Percentiles rank a stretch among this genome's conserved stretches.
phyloP scores from a whole-genome alignment of 2,329 filamentous ascomycete species.

The Pseudogymnoascus sp. region DNA sequence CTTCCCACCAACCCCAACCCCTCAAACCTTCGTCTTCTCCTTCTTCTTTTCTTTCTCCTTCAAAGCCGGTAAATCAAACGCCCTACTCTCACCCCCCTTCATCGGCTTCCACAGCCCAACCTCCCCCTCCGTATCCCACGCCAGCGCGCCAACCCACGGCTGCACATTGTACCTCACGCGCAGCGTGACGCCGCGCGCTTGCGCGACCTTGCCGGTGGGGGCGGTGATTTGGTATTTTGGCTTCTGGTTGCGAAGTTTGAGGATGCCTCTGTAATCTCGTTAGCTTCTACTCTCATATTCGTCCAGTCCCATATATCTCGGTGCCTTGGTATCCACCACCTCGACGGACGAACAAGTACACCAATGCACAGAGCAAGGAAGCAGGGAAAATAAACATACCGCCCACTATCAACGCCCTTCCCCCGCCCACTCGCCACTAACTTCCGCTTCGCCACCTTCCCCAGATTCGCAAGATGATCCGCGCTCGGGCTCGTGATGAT shows the following conservation, averaged over 20 bases:
- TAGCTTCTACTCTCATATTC: conserved; percentile 3
- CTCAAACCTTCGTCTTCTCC: neutral
- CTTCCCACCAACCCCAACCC: neutral
- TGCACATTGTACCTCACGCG: conserved; percentile 93
- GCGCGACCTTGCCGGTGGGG: conserved; percentile 68
- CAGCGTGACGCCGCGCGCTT: conserved; percentile 64
- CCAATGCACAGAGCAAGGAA: neutral
- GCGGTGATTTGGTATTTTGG: conserved; percentile 98
- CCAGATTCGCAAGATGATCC: conserved; percentile 45
- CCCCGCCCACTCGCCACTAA: conserved; percentile 49
- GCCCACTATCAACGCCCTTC: conserved; percentile 44
- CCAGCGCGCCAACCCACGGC: conserved; percentile 85
- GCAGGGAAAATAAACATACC: conserved; percentile 17
- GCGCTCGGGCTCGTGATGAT: conserved; percentile 75
- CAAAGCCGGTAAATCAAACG: conserved; percentile 56
- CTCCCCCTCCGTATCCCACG: conserved; percentile 58
- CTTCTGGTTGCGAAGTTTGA: conserved; percentile 74
- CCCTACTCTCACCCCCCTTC: conserved; percentile 53
- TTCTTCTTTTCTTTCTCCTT: conserved; percentile 43
- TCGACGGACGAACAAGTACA: too few relatives aligned
- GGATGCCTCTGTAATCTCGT: conserved; percentile 47
- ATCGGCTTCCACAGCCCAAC: conserved; percentile 57
- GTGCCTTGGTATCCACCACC: too few relatives aligned
- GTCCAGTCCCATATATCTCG: too few relatives aligned
- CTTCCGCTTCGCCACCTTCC: conserved; percentile 53